Evolutionary conservation across 1,139 yeast species (phyloP).

Genomic region (Nakaseomyces nivariensis): DNA sequence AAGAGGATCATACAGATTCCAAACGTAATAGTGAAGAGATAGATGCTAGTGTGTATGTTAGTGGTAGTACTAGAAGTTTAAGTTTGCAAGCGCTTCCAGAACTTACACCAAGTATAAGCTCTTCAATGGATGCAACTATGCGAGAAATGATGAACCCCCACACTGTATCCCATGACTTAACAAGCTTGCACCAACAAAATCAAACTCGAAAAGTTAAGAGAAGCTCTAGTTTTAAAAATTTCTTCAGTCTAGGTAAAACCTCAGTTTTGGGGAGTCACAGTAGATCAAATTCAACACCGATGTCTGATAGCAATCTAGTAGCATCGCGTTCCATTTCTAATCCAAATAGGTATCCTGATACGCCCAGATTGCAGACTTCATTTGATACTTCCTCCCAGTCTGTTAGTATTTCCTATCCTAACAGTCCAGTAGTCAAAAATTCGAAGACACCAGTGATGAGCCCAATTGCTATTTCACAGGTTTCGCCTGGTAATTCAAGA

Average conservation of each 20-base stretch:
- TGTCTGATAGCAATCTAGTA: neutral
- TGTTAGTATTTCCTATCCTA: neutral
- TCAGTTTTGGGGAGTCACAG: neutral
- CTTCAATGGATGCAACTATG: constrained; percentile 17
- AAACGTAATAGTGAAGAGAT: neutral
- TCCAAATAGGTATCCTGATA: neutral
- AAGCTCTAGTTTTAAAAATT: constrained; percentile 17
- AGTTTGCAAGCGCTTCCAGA: constrained; percentile 18
- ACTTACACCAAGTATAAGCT: constrained; percentile 11
- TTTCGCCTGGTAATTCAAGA: neutral
- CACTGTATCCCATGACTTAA: constrained; percentile 5
- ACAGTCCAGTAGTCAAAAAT: neutral
- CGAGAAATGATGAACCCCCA: constrained; percentile 17
- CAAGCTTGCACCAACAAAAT: constrained; percentile 12
- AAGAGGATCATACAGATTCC: neutral
- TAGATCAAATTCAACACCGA: constrained; percentile 1
- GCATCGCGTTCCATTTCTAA: neutral
- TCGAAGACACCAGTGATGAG: neutral
- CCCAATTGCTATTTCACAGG: neutral
- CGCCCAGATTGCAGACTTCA: neutral
- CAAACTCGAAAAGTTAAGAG: constrained; percentile 8
- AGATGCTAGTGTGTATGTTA: constrained; percentile 17
- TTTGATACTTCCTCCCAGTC: neutral
- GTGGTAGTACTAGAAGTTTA: constrained; percentile 20
- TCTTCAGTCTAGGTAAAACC: constrained; percentile 2